Conservation (phyloP, 805 yeast genomes). For the Metschnikowia lochheadii region DNA sequence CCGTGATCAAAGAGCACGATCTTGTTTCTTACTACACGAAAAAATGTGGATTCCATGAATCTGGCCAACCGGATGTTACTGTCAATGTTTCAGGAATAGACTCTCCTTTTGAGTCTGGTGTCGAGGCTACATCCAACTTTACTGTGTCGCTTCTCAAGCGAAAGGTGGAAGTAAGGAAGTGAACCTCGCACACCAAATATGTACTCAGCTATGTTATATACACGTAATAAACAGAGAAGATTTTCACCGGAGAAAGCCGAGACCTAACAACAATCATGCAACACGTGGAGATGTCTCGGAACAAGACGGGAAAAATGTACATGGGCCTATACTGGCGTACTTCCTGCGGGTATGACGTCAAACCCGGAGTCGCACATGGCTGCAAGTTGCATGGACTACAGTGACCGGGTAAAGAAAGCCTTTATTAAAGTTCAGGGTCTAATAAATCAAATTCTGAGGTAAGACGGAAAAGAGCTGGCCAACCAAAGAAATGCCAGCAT, state of each 20-base stretch:
- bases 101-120: constrained; percentile 34
- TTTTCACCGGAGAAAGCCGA: not conserved
- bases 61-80: constrained; percentile 19
- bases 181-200: not conserved
- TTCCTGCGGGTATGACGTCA: not conserved
- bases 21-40: constrained; percentile 42
- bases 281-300: too few relatives aligned
- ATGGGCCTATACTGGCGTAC: not conserved
- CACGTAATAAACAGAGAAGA: not conserved
- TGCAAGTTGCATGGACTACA: not conserved
- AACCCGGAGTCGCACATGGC: not conserved
- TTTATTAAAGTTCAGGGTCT: not conserved
- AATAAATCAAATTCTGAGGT: too few relatives aligned
- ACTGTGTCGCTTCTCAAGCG: constrained; percentile 36
- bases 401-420: not conserved
- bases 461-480: constrained; percentile 4
- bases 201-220: not conserved
- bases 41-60: constrained; percentile 35
- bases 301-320: not conserved
- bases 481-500: constrained; percentile 7
- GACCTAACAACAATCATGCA: not conserved
- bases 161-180: constrained; percentile 6
- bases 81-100: constrained; percentile 11
- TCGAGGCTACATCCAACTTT: constrained; percentile 38
- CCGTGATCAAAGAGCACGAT: constrained; percentile 48